phyloP scores from a whole-genome alignment of 176 grass and related monocot genomes.

The Urochloa ruziziensis region DNA sequence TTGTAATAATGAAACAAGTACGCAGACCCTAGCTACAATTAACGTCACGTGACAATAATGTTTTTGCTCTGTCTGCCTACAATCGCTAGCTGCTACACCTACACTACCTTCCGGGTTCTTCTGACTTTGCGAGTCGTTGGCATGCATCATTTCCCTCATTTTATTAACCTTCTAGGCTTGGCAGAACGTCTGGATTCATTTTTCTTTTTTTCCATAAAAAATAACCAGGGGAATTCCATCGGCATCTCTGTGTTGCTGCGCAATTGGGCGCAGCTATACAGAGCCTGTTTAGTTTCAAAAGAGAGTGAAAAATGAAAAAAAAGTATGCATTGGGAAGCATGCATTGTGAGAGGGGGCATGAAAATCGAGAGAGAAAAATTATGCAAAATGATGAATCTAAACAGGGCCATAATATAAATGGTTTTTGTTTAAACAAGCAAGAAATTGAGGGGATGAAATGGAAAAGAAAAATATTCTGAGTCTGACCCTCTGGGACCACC shows the following conservation, averaged over 20 bases:
- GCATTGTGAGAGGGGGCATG: no score
- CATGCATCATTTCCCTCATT: not conserved
- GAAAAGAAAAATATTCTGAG: not conserved
- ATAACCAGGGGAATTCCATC: not conserved
- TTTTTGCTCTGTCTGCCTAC: not conserved
- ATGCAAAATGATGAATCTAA: no score
- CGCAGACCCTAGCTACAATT: not conserved
- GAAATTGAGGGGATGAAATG: not conserved
- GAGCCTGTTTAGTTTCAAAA: no score
- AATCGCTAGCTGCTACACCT: not conserved
- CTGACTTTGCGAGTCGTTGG: not conserved
- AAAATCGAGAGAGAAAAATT: no score
- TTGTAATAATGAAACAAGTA: not conserved
- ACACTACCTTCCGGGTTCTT: not conserved
- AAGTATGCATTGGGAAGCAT: no score
- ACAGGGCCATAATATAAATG: no score
- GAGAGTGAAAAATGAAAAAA: no score
- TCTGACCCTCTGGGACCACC: conserved; percentile 1
- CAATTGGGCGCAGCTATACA: not conserved
- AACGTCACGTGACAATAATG: conserved; percentile 16
- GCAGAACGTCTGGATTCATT: not conserved
- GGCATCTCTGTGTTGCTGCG: not conserved
- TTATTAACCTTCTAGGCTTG: not conserved
- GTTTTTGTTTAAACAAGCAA: not conserved
- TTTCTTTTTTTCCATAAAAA: not conserved